Percentiles rank a stretch among this genome's conserved stretches.
phyloP scores from a whole-genome alignment of 1,284 basidiomycete species.

The Ganoderma meredithae region DNA sequence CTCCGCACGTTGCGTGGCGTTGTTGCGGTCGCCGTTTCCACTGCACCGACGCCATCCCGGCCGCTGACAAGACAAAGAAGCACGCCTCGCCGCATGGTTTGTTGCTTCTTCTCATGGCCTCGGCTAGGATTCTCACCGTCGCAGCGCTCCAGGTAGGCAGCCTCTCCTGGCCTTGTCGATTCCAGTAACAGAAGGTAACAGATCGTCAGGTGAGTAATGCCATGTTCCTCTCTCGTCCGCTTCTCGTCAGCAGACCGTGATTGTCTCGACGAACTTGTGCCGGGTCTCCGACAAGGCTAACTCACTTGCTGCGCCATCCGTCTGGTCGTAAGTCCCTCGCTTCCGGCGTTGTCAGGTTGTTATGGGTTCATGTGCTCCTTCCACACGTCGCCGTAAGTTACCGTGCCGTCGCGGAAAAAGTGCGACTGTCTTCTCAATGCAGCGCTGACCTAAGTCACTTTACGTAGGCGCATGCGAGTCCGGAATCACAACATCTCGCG shows the following conservation, averaged over 20 bases:
- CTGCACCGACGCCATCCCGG: not conserved
- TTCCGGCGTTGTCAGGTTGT: not conserved
- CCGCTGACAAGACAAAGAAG: slow-evolving; percentile 1
- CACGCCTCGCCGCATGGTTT: not conserved
- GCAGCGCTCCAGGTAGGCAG: not conserved
- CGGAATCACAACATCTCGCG: not conserved
- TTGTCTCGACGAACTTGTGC: not conserved
- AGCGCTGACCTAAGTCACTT: not conserved
- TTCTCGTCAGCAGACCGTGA: not conserved
- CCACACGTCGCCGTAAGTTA: not conserved
- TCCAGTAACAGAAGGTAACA: too few species aligned
- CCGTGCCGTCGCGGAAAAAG: not conserved
- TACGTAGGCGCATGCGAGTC: not conserved
- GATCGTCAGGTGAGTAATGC: not conserved
- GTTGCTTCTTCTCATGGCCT: not conserved
- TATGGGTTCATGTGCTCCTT: not conserved
- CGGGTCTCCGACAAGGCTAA: not conserved
- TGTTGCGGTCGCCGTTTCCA: not conserved
- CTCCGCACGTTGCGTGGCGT: not conserved
- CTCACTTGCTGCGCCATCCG: not conserved
- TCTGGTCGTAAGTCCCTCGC: not conserved
- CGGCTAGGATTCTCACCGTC: not conserved
- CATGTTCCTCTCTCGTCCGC: not conserved
- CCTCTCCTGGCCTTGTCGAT: not conserved
- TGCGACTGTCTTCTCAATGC: not conserved